Evolutionary conservation across 1,284 basidiomycete genomes (phyloP).

Genomic region (Tilletia walkeri): DNA sequence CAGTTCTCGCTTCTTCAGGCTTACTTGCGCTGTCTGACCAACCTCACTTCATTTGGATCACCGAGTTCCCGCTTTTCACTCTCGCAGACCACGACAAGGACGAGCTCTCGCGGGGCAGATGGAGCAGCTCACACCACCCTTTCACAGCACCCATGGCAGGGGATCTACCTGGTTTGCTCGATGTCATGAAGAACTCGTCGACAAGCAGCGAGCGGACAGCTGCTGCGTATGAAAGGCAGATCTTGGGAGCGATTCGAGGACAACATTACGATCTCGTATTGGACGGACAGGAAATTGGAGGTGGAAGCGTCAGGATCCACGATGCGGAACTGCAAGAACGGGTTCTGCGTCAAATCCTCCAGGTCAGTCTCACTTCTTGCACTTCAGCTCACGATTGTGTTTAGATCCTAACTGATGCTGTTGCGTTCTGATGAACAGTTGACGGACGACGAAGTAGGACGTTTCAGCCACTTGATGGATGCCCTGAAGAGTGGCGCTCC

Average conservation of each 20-base stretch:
- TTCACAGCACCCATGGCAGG: slow-evolving; percentile 93
- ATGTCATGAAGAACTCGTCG: slow-evolving; percentile 23
- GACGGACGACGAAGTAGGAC: slow-evolving; percentile 67
- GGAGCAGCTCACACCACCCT: slow-evolving; percentile 88
- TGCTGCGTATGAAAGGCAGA: not conserved
- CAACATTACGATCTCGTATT: slow-evolving; percentile 98
- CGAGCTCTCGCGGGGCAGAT: slow-evolving; percentile 75
- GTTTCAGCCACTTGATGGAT: slow-evolving; percentile 79
- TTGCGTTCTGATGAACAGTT: slow-evolving; percentile 61
- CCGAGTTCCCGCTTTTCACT: slow-evolving; percentile 92
- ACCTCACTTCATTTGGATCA: slow-evolving; percentile 90
- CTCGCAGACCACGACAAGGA: slow-evolving; percentile 79
- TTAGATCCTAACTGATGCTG: slow-evolving; percentile 14
- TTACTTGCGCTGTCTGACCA: slow-evolving; percentile 49
- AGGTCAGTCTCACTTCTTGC: slow-evolving; percentile 61
- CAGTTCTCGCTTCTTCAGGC: not conserved
- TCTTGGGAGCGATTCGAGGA: slow-evolving; percentile 64
- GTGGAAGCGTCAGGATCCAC: slow-evolving; percentile 88
- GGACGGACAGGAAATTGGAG: slow-evolving; percentile 89
- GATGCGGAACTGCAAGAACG: slow-evolving; percentile 79
- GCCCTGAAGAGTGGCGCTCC: slow-evolving; percentile 85
- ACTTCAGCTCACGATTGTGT: not conserved
- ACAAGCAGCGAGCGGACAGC: not conserved
- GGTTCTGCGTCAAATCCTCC: slow-evolving; percentile 73
- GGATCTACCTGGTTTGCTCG: slow-evolving; percentile 73